Base-by-base conservation (phyloP, 2,329 filamentous ascomycete genomes). In the Berkeleyomyces rouxiae region DNA sequence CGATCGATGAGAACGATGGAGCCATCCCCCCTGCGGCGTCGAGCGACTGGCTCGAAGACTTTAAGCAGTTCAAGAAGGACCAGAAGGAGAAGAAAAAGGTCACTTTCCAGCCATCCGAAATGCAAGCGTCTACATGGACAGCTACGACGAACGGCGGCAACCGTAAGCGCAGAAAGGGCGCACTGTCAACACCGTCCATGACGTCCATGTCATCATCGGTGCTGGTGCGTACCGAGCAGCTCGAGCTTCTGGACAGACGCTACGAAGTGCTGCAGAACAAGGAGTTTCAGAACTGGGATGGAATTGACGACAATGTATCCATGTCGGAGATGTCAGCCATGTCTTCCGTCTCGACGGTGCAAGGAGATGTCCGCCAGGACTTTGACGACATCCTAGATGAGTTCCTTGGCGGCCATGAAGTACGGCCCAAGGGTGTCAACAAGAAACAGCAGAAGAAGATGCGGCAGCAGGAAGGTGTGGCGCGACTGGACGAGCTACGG, bases 161-260 rank as follows among this genome's bases (percentile, higher is more conserved):
- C 61, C 82, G 81, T 66, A 97, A 97, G 84, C 96, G 96, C 82
- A 84, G 92, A 70, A 97, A 96, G 78, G 92, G 91, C 55, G 92
- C 93, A 2, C 76, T 95, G 72, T 97, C 92, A 3, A 89, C 87
- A 67, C 86, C 88, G 0, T 93, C 90, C 0, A 84, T 82, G 64
- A 95, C 93, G 74, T 93, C 88, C 61, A 96, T 96, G 91, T 90
- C 88, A 0, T 95, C 88, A 0, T 95, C 90, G 0, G 87, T 90
- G 0, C 78, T 96, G 16, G 85, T 89, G 60, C 84, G 93, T 62
- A 99, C 91, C 1, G 92, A 96, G 69, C 89, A 90, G 49, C 81
- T 95, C 65, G 85, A 84, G 0, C 80, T 95, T 0, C 78, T 99
- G 5, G 95, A 99, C 71, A 87, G 87, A 57, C 83, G 93, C 36